Evolutionary conservation across 352 stramenopile species (phyloP), one percentile per base, ranked within the genome.

Genomic region (Globisporangium solare): DNA sequence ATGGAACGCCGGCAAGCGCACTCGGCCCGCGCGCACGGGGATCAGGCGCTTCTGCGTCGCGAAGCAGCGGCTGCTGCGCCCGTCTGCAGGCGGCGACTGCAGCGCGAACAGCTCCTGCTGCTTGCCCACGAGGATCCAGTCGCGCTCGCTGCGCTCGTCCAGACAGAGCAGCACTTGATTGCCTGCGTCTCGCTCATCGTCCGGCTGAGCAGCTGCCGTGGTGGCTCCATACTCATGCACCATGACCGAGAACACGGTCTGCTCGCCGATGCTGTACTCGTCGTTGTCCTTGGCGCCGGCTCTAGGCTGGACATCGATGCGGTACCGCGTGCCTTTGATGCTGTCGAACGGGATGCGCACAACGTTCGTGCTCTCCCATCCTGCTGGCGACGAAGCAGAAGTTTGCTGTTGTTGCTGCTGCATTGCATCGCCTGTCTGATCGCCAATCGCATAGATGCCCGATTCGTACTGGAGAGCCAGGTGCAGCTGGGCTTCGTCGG

Each of bases 81-180:
- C 22, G 7, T 18, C n/a, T 3, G 3, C 18, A 18, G 17, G 12
- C 15, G 17, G 12, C 15, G 15, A 20, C n/a, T 53, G 50, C 0
- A 88, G 66, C 11, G 15, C 48, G 41, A 88, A 73, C 21, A 60
- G 62, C 62, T 89, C 78, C 21, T 68, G 63, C 51, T 83, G 74
- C 54, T 86, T 89, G 27, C 81, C 78, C 18, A 91, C 22, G 13
- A 88, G 54, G 41, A 91, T 68, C 81, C 81, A 91, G 60, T 91
- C 81, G n/a, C 54, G 47, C 20, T 81, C 74, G 39, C 71, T 85
- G 41, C 49, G 54, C 22, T 74, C 64, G 46, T 79, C 67, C n/a
- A 91, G 56, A 48, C 71, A 86, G 35, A 91, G 60, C 45, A 76
- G 55, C 47, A 80, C 51, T 8, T 42, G 24, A 3, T 41, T 35